phyloP scores from a whole-genome alignment of 164 flowering plant genomes.

The Akebia trifoliata region DNA sequence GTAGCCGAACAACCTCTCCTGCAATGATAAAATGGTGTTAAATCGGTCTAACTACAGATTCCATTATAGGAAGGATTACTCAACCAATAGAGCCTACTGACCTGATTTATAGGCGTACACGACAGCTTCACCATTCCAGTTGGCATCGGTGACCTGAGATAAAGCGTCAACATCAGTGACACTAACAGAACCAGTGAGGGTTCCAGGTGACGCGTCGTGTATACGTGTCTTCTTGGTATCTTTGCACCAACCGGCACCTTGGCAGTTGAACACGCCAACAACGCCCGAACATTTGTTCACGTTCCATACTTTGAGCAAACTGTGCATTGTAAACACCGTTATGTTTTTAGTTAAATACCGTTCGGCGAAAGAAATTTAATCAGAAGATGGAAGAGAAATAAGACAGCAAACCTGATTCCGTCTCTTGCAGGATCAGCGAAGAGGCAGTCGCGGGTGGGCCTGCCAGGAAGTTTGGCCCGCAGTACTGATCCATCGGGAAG shows the following conservation, averaged over 20 bases:
- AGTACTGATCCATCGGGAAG: conserved; percentile 95
- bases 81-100: conserved; percentile 10
- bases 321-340: conserved; percentile 23
- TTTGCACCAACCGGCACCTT: conserved; percentile 99
- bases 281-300: conserved; percentile 78
- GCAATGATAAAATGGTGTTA: conserved; percentile 12
- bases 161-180: conserved; percentile 65
- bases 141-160: conserved; percentile 51
- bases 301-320: conserved; percentile 94
- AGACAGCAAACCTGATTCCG: conserved; percentile 55
- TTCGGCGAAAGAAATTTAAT: not conserved
- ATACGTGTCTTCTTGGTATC: conserved; percentile 71
- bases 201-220: conserved; percentile 78
- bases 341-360: not conserved
- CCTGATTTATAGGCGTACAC: conserved; percentile 64
- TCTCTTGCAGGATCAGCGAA: conserved; percentile 91
- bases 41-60: not conserved
- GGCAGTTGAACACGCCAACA: conserved; percentile 96
- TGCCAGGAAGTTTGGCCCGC: conserved; percentile 82
- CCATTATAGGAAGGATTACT: not conserved
- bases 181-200: conserved; percentile 56
- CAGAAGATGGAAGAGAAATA: not conserved
- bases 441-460: conserved; percentile 81
- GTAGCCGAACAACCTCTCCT: conserved; percentile 73
- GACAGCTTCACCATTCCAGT: conserved; percentile 66